These are phyloP conservation scores for Colletotrichum somersetense DNA, from an alignment of 2,329 filamentous ascomycete genomes.

Conservation along the genomic window DNA sequence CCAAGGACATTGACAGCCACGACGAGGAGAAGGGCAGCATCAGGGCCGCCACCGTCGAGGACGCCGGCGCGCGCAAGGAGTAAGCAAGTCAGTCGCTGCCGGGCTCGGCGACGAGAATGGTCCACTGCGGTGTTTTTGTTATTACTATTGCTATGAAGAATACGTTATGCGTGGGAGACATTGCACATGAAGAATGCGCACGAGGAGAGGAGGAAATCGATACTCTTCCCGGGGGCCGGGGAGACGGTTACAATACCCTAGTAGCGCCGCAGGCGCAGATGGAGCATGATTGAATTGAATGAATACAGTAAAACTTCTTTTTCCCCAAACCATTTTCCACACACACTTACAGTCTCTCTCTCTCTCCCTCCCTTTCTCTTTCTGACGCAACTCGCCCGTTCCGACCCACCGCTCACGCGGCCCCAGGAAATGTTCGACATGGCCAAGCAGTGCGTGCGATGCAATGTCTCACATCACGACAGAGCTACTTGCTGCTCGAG, in stretches of 20 bases:
- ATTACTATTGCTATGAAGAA: not conserved
- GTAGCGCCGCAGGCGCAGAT: slow-evolving; percentile 4
- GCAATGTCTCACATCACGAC: slow-evolving; percentile 2
- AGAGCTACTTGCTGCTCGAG: not conserved
- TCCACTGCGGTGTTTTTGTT: not conserved
- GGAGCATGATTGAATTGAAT: not conserved
- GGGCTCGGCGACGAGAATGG: slow-evolving; percentile 3
- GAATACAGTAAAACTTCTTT: slow-evolving; percentile 17
- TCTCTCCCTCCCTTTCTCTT: not conserved
- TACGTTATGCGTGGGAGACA: not conserved
- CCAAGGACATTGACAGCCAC: slow-evolving; percentile 48
- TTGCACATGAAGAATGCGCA: not conserved
- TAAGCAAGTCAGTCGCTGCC: slow-evolving; percentile 13
- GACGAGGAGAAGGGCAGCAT: slow-evolving; percentile 50
- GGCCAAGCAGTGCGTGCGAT: not conserved
- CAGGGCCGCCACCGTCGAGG: slow-evolving; percentile 30
- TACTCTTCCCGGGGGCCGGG: not conserved
- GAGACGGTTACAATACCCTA: slow-evolving; percentile 9
- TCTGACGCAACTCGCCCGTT: not conserved
- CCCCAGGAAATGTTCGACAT: not conserved
- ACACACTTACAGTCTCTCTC: not conserved
- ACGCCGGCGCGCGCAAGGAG: slow-evolving; percentile 26
- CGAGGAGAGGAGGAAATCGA: not conserved
- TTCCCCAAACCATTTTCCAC: not conserved
- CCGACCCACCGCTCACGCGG: not conserved